Percentiles rank a stretch among this genome's conserved stretches.
phyloP scores from a whole-genome alignment of 2,329 filamentous ascomycete species.

The Sarocladium kiliense region DNA sequence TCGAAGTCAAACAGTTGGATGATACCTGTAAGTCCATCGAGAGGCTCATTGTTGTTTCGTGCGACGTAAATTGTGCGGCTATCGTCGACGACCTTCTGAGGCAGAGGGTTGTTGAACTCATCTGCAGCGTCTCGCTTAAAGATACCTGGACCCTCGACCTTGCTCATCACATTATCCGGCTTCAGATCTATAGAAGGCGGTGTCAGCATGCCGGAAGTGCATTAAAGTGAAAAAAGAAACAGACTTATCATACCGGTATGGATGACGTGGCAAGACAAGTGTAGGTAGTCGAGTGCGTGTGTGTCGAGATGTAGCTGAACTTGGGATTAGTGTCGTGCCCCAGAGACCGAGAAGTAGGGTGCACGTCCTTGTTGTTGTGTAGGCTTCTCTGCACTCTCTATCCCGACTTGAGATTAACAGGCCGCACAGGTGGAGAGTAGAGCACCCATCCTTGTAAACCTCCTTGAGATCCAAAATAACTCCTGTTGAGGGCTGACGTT shows the following conservation, averaged over 20 bases:
- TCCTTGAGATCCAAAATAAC: no score
- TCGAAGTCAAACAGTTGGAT: slow-evolving; percentile 18
- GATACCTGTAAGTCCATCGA: slow-evolving; percentile 13
- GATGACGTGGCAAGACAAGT: slow-evolving; percentile 17
- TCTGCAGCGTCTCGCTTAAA: slow-evolving; percentile 15
- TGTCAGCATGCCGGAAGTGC: neutral
- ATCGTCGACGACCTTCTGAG: slow-evolving; percentile 14
- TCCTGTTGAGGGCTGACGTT: no score
- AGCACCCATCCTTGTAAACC: no score
- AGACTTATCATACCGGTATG: slow-evolving; percentile 20
- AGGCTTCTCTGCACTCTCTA: no score
- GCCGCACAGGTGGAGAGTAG: no score
- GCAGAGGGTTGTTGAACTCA: slow-evolving; percentile 17
- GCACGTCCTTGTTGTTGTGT: no score
- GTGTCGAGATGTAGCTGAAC: no score
- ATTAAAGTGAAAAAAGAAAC: neutral
- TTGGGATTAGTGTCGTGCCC: no score
- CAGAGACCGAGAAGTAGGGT: no score
- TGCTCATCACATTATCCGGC: slow-evolving; percentile 18
- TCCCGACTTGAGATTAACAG: no score
- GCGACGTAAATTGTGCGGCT: slow-evolving; percentile 17
- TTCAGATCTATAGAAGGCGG: slow-evolving; percentile 14
- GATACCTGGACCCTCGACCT: slow-evolving; percentile 14
- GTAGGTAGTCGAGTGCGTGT: slow-evolving; percentile 19
- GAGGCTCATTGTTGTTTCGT: slow-evolving; percentile 17